Percentiles rank a stretch among this genome's conserved stretches.
phyloP scores from a whole-genome alignment of 192 early-diverging fungal genomes.

The Entomortierella beljakovae region DNA sequence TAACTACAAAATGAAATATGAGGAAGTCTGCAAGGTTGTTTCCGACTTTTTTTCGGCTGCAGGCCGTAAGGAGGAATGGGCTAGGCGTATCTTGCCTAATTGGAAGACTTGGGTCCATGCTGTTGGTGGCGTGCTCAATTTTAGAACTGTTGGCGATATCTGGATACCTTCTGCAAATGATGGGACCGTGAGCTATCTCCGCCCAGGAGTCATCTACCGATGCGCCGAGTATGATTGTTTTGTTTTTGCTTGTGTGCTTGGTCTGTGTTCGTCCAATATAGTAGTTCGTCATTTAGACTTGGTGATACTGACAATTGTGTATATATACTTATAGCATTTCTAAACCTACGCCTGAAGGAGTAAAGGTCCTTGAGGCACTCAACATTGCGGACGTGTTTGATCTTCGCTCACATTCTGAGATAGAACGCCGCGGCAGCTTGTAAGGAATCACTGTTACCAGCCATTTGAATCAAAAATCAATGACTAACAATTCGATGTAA shows the following conservation, averaged over 20 bases:
- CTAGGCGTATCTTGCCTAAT: slow-evolving; percentile 28
- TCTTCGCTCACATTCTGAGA: slow-evolving; percentile 64
- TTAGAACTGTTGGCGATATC: slow-evolving; percentile 68
- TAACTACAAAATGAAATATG: slow-evolving; percentile 51
- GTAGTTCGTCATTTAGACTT: neutral
- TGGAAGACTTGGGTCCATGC: slow-evolving; percentile 55
- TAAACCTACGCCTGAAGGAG: slow-evolving; percentile 57
- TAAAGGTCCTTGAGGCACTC: slow-evolving; percentile 56
- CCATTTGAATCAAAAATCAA: neutral
- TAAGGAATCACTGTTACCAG: slow-evolving; percentile 1
- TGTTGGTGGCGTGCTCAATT: slow-evolving; percentile 67
- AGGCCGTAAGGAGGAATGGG: slow-evolving; percentile 37
- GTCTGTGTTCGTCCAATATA: neutral
- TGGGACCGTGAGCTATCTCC: slow-evolving; percentile 59
- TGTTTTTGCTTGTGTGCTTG: neutral
- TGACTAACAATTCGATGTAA: neutral
- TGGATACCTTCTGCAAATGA: slow-evolving; percentile 49
- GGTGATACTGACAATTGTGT: neutral
- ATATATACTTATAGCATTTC: slow-evolving; percentile 47
- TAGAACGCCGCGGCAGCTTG: slow-evolving; percentile 57
- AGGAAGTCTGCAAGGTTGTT: slow-evolving; percentile 51
- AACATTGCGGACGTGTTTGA: slow-evolving; percentile 66
- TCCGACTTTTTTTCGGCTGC: slow-evolving; percentile 51
- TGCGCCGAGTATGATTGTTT: slow-evolving; percentile 58
- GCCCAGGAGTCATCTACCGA: slow-evolving; percentile 60